phyloP scores from a whole-genome alignment of 2,329 filamentous ascomycete species.

The Sclerotinia subarctica region DNA sequence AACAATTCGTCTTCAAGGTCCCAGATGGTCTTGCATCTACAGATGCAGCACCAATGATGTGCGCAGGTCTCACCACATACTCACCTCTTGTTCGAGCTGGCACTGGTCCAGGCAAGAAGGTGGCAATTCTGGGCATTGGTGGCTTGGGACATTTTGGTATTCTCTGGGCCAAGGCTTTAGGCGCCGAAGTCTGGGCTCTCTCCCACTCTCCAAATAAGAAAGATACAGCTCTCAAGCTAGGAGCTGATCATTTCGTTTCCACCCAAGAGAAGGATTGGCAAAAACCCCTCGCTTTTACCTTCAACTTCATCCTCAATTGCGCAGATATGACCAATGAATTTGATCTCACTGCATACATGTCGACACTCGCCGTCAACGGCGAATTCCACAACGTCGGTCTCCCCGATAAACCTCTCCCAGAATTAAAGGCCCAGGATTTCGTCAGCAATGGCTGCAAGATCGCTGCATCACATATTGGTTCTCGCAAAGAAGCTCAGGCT shows the following conservation, averaged over 20 bases:
- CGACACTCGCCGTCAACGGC: slow-evolving; percentile 56
- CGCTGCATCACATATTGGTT: slow-evolving; percentile 41
- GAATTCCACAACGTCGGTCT: slow-evolving; percentile 64
- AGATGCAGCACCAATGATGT: slow-evolving; percentile 66
- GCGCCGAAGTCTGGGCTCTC: slow-evolving; percentile 63
- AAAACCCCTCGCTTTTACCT: slow-evolving; percentile 49
- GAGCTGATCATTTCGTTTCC: slow-evolving; percentile 55
- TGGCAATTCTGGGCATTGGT: slow-evolving; percentile 65
- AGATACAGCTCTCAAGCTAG: slow-evolving; percentile 58
- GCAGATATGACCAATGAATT: slow-evolving; percentile 54
- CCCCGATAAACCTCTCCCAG: slow-evolving; percentile 57
- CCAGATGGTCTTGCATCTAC: slow-evolving; percentile 50
- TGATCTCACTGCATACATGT: slow-evolving; percentile 54
- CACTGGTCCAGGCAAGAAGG: slow-evolving; percentile 65
- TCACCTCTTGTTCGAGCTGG: slow-evolving; percentile 65
- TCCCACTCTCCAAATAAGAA: slow-evolving; percentile 58
- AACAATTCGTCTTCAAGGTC: slow-evolving; percentile 59
- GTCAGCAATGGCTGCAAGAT: slow-evolving; percentile 54
- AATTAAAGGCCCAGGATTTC: slow-evolving; percentile 53
- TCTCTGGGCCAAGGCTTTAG: slow-evolving; percentile 67
- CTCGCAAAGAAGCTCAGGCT: slow-evolving; percentile 54
- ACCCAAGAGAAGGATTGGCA: slow-evolving; percentile 60
- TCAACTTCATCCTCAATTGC: slow-evolving; percentile 58
- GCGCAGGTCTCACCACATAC: slow-evolving; percentile 73
- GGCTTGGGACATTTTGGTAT: slow-evolving; percentile 72